Percentiles rank a stretch among this genome's conserved stretches.
Conservation (phyloP, 306 rosid genomes). For the Castanospermum australe region DNA sequence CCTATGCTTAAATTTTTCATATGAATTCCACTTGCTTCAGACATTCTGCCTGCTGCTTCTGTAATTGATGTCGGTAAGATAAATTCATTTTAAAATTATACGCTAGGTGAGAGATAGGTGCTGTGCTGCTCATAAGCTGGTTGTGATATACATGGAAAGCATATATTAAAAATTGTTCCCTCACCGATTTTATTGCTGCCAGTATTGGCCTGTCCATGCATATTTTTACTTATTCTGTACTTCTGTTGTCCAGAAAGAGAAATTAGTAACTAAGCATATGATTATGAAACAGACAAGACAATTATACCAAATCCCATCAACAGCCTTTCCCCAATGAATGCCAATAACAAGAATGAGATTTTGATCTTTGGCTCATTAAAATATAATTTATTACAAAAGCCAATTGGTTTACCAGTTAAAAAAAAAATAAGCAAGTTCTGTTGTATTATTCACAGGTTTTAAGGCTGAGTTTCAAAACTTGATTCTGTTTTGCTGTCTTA, state of each 20-base stretch:
- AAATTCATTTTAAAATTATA: constrained; percentile 10
- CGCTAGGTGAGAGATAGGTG: background rate
- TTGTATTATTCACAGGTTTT: background rate
- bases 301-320: background rate
- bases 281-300: background rate
- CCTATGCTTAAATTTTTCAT: constrained; percentile 54
- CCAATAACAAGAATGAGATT: background rate
- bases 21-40: constrained; percentile 59
- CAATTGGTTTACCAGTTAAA: background rate
- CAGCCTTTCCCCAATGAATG: background rate
- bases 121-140: background rate
- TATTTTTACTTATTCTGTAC: constrained; percentile 78
- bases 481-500: background rate
- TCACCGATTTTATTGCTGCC: constrained; percentile 58
- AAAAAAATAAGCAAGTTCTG: background rate
- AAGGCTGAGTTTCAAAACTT: background rate
- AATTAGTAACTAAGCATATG: background rate
- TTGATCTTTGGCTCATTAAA: background rate
- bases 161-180: background rate
- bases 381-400: background rate
- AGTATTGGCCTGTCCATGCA: constrained; percentile 62
- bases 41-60: constrained; percentile 41
- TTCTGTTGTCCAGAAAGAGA: constrained; percentile 49
- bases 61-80: constrained; percentile 26
- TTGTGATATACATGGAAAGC: background rate